Evolutionary conservation across 2,329 filamentous ascomycete genomes (phyloP).

Genomic region (Penicillium sp.): DNA sequence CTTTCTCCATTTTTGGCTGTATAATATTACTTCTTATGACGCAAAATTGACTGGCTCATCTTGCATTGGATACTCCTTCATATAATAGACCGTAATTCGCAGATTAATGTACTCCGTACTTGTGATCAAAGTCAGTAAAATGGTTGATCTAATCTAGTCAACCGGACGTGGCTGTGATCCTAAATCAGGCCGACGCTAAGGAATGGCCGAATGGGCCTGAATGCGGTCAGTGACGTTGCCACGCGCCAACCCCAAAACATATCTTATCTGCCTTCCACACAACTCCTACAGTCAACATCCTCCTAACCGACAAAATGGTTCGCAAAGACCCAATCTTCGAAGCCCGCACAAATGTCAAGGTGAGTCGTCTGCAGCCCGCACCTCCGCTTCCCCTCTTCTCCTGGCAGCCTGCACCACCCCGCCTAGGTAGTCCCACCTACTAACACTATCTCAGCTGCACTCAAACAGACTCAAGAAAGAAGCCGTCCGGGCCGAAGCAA

Average conservation of each 20-base stretch:
- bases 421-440: not conserved
- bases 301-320: constrained; percentile 32
- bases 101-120: too few species aligned
- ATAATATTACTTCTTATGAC: constrained; percentile 17
- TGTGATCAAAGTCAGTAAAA: not conserved
- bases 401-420: not conserved
- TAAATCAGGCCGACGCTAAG: constrained; percentile 11
- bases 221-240: constrained; percentile 31
- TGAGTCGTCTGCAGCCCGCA: constrained; percentile 15
- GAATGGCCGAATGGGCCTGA: constrained; percentile 11
- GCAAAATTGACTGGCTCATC: constrained; percentile 15
- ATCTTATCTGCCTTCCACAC: constrained; percentile 7
- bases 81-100: too few species aligned
- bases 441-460: constrained; percentile 36
- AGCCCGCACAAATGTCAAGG: constrained; percentile 44
- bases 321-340: constrained; percentile 43
- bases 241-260: constrained; percentile 13
- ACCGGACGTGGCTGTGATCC: not conserved
- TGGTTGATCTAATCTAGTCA: not conserved
- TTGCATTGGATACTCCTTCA: too few species aligned
- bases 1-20: constrained; percentile 14
- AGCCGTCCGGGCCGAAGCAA: constrained; percentile 45
- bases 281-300: not conserved
- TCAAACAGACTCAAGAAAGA: constrained; percentile 49
- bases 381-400: not conserved